phyloP scores from a whole-genome alignment of 192 early-diverging fungal genomes.

The Linnemannia zychae region DNA sequence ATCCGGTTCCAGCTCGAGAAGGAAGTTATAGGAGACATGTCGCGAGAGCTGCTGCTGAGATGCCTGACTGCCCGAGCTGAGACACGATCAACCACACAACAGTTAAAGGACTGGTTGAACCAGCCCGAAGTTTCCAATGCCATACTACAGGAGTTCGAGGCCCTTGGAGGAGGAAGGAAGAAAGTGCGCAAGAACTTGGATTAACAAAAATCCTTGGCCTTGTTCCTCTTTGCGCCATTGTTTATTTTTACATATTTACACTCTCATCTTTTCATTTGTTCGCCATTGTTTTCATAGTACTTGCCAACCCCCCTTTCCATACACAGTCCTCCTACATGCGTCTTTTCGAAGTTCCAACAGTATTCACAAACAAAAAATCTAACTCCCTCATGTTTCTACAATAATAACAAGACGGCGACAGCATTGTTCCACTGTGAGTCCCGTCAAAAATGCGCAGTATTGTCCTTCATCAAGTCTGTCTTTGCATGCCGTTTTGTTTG shows the following conservation, averaged over 20 bases:
- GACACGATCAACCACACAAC: slow-evolving; percentile 57
- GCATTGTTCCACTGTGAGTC: neutral
- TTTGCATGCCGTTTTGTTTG: neutral
- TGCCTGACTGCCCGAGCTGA: slow-evolving; percentile 61
- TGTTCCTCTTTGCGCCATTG: neutral
- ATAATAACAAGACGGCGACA: neutral
- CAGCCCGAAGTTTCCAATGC: slow-evolving; percentile 53
- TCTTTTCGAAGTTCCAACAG: neutral
- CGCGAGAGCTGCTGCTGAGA: slow-evolving; percentile 60
- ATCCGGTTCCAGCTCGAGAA: slow-evolving; percentile 65
- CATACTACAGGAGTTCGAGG: slow-evolving; percentile 66
- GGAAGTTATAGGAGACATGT: slow-evolving; percentile 58
- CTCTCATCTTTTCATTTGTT: neutral
- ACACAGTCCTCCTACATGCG: neutral
- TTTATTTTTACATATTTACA: slow-evolving; percentile 7
- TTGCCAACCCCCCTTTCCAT: too few relatives aligned
- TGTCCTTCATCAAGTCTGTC: too few relatives aligned
- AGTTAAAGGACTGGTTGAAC: slow-evolving; percentile 63
- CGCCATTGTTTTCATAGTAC: neutral
- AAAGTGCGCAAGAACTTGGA: slow-evolving; percentile 51
- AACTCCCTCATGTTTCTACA: too few relatives aligned
- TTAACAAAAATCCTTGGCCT: neutral
- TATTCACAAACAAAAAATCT: too few relatives aligned
- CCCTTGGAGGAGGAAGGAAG: slow-evolving; percentile 47
- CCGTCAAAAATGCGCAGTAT: neutral